A percentile compares a stretch with the other conserved stretches of the same genome.
Evolutionary conservation across 2,329 filamentous ascomycete species (phyloP).

Genomic region (Dothistroma septosporum): DNA sequence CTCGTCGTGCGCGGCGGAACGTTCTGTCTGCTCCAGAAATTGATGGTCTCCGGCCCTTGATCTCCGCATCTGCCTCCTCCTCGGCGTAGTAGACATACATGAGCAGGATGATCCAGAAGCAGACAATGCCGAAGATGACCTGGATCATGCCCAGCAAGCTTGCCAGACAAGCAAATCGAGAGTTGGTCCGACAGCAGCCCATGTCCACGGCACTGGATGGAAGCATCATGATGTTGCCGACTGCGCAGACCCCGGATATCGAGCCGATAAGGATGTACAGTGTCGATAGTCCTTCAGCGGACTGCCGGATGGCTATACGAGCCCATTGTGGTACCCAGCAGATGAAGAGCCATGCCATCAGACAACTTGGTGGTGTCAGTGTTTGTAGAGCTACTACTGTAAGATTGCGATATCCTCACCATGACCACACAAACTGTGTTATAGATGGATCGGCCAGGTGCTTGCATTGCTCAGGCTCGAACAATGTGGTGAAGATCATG

Average conservation of each 20-base stretch:
- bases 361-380: slow-evolving; percentile 49
- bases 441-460: slow-evolving; percentile 17
- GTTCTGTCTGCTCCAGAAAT: slow-evolving; percentile 28
- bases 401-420: neutral
- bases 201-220: slow-evolving; percentile 74
- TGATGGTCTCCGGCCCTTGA: slow-evolving; percentile 24
- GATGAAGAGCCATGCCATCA: slow-evolving; percentile 78
- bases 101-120: slow-evolving; percentile 60
- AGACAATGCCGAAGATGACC: slow-evolving; percentile 81
- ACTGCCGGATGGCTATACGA: slow-evolving; percentile 77
- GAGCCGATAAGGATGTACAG: slow-evolving; percentile 86
- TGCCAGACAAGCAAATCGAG: slow-evolving; percentile 73
- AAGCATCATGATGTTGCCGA: slow-evolving; percentile 83
- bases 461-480: slow-evolving; percentile 12
- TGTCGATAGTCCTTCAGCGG: slow-evolving; percentile 86
- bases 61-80: slow-evolving; percentile 29
- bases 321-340: slow-evolving; percentile 91
- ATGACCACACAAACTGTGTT: slow-evolving; percentile 19
- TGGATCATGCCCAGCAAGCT: slow-evolving; percentile 83
- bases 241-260: slow-evolving; percentile 78
- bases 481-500: neutral
- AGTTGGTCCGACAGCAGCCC: slow-evolving; percentile 75
- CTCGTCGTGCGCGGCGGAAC: slow-evolving; percentile 27
- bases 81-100: slow-evolving; percentile 67
- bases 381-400: neutral